phyloP scores from a whole-genome alignment of 1,139 yeast species.

The Trichomonascaceae sp. region DNA sequence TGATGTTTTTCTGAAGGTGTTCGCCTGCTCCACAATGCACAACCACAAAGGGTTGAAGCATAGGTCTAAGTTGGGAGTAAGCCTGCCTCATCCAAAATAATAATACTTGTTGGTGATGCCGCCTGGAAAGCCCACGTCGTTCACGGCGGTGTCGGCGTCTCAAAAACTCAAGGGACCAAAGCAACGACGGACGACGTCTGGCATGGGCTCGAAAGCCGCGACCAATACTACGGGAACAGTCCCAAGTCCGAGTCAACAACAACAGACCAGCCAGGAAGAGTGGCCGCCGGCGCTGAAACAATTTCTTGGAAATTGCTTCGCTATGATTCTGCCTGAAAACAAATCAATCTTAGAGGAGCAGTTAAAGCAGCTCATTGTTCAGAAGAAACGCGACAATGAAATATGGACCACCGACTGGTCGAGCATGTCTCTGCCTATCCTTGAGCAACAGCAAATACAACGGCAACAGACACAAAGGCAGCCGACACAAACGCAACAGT shows the following conservation, averaged over 20 bases:
- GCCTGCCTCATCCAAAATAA: not conserved
- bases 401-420: constrained; percentile 51
- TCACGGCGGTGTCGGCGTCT: constrained; percentile 6
- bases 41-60: constrained; percentile 13
- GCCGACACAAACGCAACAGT: constrained; percentile 1
- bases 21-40: constrained; percentile 27
- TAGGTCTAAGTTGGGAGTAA: constrained; percentile 4
- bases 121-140: constrained; percentile 4
- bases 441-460: constrained; percentile 18
- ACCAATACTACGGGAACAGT: not conserved
- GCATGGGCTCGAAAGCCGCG: not conserved
- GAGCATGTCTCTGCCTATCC: constrained; percentile 40
- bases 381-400: constrained; percentile 35
- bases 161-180: constrained; percentile 5
- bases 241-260: no score
- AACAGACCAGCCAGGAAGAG: no score
- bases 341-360: constrained; percentile 30
- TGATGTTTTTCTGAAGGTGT: constrained; percentile 13
- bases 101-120: no score
- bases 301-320: constrained; percentile 36
- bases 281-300: constrained; percentile 39
- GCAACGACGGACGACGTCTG: constrained; percentile 1
- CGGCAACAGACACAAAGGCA: constrained; percentile 3
- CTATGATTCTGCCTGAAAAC: constrained; percentile 26
- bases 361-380: constrained; percentile 35